Evolutionary conservation across 2,329 filamentous ascomycete genomes (phyloP), one percentile per base, ranked within the genome.

Genomic region (Cordyceps militaris): DNA sequence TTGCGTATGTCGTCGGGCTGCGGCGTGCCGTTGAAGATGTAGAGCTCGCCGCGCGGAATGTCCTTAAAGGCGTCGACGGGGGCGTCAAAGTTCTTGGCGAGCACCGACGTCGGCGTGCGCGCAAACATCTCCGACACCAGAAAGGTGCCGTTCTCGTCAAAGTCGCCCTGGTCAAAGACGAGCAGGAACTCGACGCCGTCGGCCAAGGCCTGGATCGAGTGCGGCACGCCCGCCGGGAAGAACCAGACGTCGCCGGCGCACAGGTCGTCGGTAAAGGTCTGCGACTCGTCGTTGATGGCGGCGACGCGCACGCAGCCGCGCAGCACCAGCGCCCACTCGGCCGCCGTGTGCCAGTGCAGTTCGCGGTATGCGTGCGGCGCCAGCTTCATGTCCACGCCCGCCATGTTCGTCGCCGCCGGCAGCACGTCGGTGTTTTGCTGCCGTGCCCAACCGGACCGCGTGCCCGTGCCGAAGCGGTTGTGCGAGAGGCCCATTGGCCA

Each of bases 331-430:
- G 76, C 72, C 79, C 79, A 82, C 62, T 82, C 73, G 49, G 71
- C 75, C 40, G 78, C 74, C 38, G 76, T 80, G 62, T 84, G 81
- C 81, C 80, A 87, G 62, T 87, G 84, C 23, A 87, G 70, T 66
- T 87, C 83, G 21, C 84, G 78, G 60, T 85, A 85, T 0, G 78
- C 81, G 26, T 79, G 70, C 0, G 79, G 75, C n/a, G 74, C 76
- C 1, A 84, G 73, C 42, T 79, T 75, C 81, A 84, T 84, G 61
- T 84, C 76, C 0, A 84, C 81, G 44, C 80, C 81, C 0, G 81
- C 80, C 78, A 84, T 82, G 14, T 67, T 70, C 3, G 69, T 77
- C 7, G 79, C 73, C 0, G 65, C 59, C 2, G 82, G 81, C 59
- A 85, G 72, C 10, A 80, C 77, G 1, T 67, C 68, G 0, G 64